Evolutionary conservation across 306 rosid genomes (phyloP), one percentile per base, ranked within the genome.

Genomic region (Cucumis melo): DNA sequence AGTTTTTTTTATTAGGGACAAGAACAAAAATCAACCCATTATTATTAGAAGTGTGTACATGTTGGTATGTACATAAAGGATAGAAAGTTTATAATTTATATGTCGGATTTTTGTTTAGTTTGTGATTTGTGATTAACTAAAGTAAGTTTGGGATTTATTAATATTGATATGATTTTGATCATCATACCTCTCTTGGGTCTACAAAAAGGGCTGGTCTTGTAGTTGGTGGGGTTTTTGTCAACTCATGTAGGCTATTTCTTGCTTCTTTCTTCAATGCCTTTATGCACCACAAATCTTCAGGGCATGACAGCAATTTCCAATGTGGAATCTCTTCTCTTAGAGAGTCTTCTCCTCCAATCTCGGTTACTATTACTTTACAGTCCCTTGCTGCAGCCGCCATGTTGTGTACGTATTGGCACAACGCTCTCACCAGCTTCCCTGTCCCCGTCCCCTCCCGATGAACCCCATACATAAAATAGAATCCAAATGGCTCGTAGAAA

Each of bases 261-360:
- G 80, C 96, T 61, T 86, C 84, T 61, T 44, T 83, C 83, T 84
- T 91, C 97, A 91, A 81, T n/a, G 87, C 81, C 87, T 90, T 94
- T 80, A 94, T 87, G 82, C 98, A 94, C 98, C 97, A 94, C 87
- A 94, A 87, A 79, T 94, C 98, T 74, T 90, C 97, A 0, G 87
- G 93, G 77, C 90, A 85, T 3, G 96, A 93, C 73, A 94, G 85
- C 81, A 83, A 61, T 71, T 85, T 94, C 97, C 97, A 87, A 81
- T 90, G 98, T 66, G 98, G 98, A 46, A 94, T 92, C 48, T 90
- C 87, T 73, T 86, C 85, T 75, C 87, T 87, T 59, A 90, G 78
- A 62, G 77, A 81, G 56, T 85, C 86, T 59, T 87, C 81, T 42
- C 89, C 94, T 74, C 91, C 96, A 66, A 91, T 89, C 81, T 94